Conservation (phyloP, 495 filamentous ascomycete species). For the Aspergillus egyptiacus region DNA sequence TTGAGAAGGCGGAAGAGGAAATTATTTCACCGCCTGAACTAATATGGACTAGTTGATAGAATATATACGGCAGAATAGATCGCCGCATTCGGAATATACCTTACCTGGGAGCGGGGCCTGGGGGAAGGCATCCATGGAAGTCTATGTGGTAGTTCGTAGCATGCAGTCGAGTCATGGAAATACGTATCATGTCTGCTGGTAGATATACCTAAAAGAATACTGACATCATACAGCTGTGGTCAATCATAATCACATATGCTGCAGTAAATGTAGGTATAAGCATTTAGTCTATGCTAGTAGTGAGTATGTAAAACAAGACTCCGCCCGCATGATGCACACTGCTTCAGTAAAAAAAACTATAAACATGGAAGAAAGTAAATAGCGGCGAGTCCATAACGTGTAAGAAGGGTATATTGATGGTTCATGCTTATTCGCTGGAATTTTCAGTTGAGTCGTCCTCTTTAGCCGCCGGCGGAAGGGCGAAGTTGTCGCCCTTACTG, state of each 20-base stretch:
- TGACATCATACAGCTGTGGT: background rate
- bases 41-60: too few relatives aligned
- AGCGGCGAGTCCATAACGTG: background rate
- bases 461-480: slow-evolving; percentile 38
- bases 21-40: too few relatives aligned
- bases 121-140: background rate
- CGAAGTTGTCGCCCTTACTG: slow-evolving; percentile 34
- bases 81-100: too few relatives aligned
- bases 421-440: slow-evolving; percentile 18
- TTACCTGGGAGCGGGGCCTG: too few relatives aligned
- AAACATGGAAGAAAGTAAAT: slow-evolving; percentile 11
- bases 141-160: too few relatives aligned
- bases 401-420: slow-evolving; percentile 18
- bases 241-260: background rate
- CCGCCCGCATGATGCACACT: background rate
- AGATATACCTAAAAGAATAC: too few relatives aligned
- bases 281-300: slow-evolving; percentile 3
- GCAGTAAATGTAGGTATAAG: background rate
- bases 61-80: background rate
- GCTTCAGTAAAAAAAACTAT: background rate
- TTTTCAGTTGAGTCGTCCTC: slow-evolving; percentile 17
- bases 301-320: slow-evolving; percentile 6
- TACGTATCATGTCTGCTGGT: too few relatives aligned
- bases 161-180: too few relatives aligned
- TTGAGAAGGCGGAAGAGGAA: too few relatives aligned